phyloP scores from a whole-genome alignment of 768 basidiomycete species.

The Pholiota molesta region DNA sequence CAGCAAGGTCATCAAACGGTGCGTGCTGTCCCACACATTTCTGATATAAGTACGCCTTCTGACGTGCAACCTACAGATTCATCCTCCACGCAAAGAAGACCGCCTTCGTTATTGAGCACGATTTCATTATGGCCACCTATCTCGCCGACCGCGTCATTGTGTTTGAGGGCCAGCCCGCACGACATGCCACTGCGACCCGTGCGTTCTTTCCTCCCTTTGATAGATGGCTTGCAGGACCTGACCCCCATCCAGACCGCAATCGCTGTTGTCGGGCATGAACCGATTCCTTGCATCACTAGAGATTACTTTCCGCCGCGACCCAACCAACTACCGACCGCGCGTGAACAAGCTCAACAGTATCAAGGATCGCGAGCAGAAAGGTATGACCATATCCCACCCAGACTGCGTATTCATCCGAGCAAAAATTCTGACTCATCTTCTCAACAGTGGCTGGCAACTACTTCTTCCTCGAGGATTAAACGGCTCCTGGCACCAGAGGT shows the following conservation, averaged over 20 bases:
- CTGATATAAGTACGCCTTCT: conserved; percentile 4
- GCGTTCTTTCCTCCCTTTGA: conserved; percentile 9
- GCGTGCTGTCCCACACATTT: conserved; percentile 19
- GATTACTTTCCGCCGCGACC: conserved; percentile 98
- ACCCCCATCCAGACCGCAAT: conserved; percentile 73
- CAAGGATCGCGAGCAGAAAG: conserved; percentile 88
- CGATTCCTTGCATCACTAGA: conserved; percentile 93
- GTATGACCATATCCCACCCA: conserved; percentile 39
- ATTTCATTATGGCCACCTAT: conserved; percentile 99
- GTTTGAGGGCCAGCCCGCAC: conserved; percentile 85
- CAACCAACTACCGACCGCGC: conserved; percentile 89
- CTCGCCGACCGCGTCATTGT: conserved; percentile 97
- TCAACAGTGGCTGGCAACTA: conserved; percentile 76
- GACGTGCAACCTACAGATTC: conserved; percentile 51
- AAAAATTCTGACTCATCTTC: conserved; percentile 5
- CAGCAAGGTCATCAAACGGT: conserved; percentile 97
- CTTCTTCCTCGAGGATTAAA: conserved; percentile 89
- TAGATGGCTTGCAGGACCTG: not conserved
- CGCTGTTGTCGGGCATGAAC: conserved; percentile 96
- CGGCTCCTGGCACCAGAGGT: not conserved
- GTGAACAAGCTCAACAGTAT: conserved; percentile 86
- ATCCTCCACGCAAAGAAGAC: conserved; percentile 97
- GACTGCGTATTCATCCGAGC: not conserved
- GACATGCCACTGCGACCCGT: conserved; percentile 93
- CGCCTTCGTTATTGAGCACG: conserved; percentile 99